phyloP scores from a whole-genome alignment of 2,329 filamentous ascomycete genomes.

The Knufia fluminis region DNA sequence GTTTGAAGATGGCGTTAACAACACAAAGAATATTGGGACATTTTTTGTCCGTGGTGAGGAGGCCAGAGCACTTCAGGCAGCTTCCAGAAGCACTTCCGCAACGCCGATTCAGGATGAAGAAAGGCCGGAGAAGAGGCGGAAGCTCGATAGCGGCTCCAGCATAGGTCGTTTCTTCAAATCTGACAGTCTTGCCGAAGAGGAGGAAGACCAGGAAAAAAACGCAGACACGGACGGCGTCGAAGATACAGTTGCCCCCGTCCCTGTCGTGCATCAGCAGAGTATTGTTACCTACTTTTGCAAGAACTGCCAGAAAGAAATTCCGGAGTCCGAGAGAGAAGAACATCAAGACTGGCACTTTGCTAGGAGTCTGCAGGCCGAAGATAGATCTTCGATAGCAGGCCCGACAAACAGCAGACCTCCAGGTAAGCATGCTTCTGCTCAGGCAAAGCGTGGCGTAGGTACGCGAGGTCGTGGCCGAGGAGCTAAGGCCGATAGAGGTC shows the following conservation, averaged over 20 bases:
- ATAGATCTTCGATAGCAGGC: constrained; percentile 34
- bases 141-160: constrained; percentile 39
- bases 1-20: constrained; percentile 77
- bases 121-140: constrained; percentile 33
- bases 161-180: constrained; percentile 53
- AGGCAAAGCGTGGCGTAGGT: constrained; percentile 16
- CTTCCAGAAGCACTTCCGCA: constrained; percentile 19
- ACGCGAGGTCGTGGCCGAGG: constrained; percentile 5
- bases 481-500: constrained; percentile 14
- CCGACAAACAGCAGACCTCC: constrained; percentile 19
- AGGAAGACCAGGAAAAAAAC: constrained; percentile 17
- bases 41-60: constrained; percentile 66
- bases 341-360: constrained; percentile 95
- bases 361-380: constrained; percentile 66
- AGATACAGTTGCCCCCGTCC: background rate
- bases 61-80: constrained; percentile 38
- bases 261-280: constrained; percentile 9
- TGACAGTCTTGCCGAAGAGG: constrained; percentile 25
- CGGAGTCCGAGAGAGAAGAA: constrained; percentile 53
- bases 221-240: constrained; percentile 6
- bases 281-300: constrained; percentile 44
- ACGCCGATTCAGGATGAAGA: constrained; percentile 10
- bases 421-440: constrained; percentile 6
- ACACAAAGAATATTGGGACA: constrained; percentile 75
- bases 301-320: constrained; percentile 56